Evolutionary conservation across 306 rosid genomes (phyloP), one percentile per base, ranked within the genome.

Genomic region (Sesbania bispinosa): DNA sequence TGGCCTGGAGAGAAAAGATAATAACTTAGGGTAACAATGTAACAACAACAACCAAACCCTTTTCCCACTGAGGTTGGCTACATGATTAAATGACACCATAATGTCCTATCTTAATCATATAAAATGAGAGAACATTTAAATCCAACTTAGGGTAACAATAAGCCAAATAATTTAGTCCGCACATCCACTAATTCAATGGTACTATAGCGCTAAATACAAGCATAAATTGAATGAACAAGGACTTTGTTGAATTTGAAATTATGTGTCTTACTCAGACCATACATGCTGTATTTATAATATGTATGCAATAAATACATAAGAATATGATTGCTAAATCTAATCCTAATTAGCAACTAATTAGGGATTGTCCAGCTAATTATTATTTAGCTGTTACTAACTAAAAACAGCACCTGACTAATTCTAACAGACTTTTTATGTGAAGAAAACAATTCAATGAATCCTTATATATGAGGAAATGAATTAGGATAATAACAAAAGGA

Each of bases 1-100:
- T 87, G 4, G 79, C 91, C 99, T 94, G 80, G 69, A 67, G 48
- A 72, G 42, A 71, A 51, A 78, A 54, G 62, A 47, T 4, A 65
- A 13, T 2, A 7, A 51, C 39, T 80, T 52, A 62, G n/a, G 69
- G 30, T 20, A 35, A 60, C 9, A 30, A 62, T 20, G 62, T 42
- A 38, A 19, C 24, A 36, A 63, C 39, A 42, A 42, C 30, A 51
- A 14, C 15, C 23, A n/a, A 14, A n/a, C 7, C 10, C 11, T 13
- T n/a, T 41, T 15, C 10, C 54, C 24, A 24, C 54, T 21, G 9
- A 2, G 26, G 26, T 26, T 35, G 15, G 32, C 54, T 26, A 61
- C 23, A 26, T 42, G 24, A 62, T 24, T 53, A 23, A 63, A 32
- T 1, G 52, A 21, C 13, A 1, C 24, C 33, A 24, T 20, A 58